These are phyloP conservation scores for Olyra latifolia DNA, from an alignment of 176 grass and related monocot species.

Conservation along the genomic window DNA sequence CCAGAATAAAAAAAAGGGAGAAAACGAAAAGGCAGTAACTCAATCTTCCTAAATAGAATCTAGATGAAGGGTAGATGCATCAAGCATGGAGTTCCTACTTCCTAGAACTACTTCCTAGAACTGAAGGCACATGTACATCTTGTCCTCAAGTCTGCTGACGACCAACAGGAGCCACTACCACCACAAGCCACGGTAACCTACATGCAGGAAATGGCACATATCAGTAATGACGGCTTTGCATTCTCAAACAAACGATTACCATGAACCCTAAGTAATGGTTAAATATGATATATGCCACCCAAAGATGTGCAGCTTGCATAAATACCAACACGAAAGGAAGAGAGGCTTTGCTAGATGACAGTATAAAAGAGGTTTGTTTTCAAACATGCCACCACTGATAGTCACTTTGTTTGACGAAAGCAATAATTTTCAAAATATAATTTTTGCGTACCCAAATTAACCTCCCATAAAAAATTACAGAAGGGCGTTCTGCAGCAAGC, in stretches of 20 bases:
- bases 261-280: not conserved
- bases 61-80: not conserved
- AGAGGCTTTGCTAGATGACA: not conserved
- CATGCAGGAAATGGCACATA: constrained; percentile 9
- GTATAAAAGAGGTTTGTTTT: not conserved
- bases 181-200: not conserved
- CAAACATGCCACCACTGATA: not conserved
- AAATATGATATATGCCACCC: not conserved
- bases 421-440: not conserved
- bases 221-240: not conserved
- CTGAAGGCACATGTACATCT: constrained; percentile 7
- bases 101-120: constrained; percentile 4
- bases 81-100: not conserved
- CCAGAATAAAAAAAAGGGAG: not conserved
- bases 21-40: not conserved
- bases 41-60: not conserved
- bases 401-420: not conserved
- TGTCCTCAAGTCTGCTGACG: constrained; percentile 5
- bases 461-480: not conserved
- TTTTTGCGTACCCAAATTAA: not conserved
- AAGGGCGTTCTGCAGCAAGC: not conserved
- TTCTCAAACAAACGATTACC: not conserved
- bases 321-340: not conserved
- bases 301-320: not conserved
- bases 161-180: not conserved